These are phyloP conservation scores for Drechslerella stenobrocha DNA, from an alignment of 2,329 filamentous ascomycete species.

Conservation along the genomic window DNA sequence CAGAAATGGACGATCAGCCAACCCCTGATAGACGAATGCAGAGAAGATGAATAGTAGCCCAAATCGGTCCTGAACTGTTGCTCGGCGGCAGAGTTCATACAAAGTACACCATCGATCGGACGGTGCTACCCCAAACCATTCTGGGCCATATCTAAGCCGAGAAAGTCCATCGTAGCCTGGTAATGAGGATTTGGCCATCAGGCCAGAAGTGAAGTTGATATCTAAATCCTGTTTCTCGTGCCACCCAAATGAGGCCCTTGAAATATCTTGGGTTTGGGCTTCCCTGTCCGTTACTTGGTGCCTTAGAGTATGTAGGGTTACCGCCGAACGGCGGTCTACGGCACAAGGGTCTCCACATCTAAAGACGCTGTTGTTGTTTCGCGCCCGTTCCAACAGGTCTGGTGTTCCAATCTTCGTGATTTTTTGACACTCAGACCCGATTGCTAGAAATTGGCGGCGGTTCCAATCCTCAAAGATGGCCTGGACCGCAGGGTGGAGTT, in stretches of 20 bases:
- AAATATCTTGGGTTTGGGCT: slow-evolving; percentile 11
- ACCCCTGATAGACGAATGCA: slow-evolving; percentile 1
- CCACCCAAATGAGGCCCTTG: slow-evolving; percentile 6
- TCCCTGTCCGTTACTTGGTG: slow-evolving; percentile 1
- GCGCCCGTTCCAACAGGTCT: slow-evolving; percentile 12
- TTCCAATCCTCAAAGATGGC: slow-evolving; percentile 55
- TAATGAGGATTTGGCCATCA: not conserved
- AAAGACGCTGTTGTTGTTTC: slow-evolving; percentile 24
- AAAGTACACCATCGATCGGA: slow-evolving; percentile 13
- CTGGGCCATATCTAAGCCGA: not conserved
- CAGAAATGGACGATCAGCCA: not conserved
- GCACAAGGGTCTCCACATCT: not conserved
- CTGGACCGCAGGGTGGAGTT: slow-evolving; percentile 55
- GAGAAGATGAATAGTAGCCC: slow-evolving; percentile 10
- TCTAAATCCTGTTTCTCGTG: not conserved
- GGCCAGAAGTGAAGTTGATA: not conserved
- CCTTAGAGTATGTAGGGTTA: not conserved
- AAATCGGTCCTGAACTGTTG: slow-evolving; percentile 4
- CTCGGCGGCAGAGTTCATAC: slow-evolving; percentile 14
- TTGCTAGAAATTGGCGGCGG: slow-evolving; percentile 11
- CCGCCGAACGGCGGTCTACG: not conserved
- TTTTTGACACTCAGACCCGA: not conserved
- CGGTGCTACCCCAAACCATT: not conserved
- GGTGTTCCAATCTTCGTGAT: not conserved
- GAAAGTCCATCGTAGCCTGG: not conserved